Base-by-base conservation (phyloP, 495 filamentous ascomycete genomes). In the Oidiodendron maius region DNA sequence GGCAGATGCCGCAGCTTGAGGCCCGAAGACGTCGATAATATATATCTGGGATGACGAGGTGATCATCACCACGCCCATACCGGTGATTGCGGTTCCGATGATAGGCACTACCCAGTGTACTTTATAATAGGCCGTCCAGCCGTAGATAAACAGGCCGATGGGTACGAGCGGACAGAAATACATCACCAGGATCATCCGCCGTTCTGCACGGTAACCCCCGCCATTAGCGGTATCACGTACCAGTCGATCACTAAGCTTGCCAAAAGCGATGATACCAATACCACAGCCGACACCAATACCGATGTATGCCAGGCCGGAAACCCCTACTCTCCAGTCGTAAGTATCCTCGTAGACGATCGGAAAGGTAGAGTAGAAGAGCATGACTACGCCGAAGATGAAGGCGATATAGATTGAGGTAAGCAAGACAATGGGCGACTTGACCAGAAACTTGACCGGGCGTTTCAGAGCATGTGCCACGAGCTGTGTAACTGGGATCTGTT, bases 41-140 rank as follows among this genome's bases (percentile, higher is more conserved):
- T 83, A 83, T 0, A 73, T 75, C 48, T 71, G 69, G 2, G 71
- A 55, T 1, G 67, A 26, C 44, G 45, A 38, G 20, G 39, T 44
- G 21, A 85, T 73, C 16, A 81, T 61, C 1, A 87, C 78, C 70
- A 69, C 74, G 10, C 83, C 83, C 11, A 69, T 61, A 6, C 66
- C 64, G 46, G 86, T 82, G 13, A 88, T 51, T 2, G 62, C 60
- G 6, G 77, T 76, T 2, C 86, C 86, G 48, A 89, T 77, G 54
- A 87, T 84, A 0, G 86, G 86, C 35, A 72, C 76, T 39, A 89
- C 83, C 86, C 85, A 91, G 59, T 85, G 82, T 2, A 64, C 62
- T 34, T 73, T 69, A 21, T 63, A 68, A 61, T 89, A 71, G 0
- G 80, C 82, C 0, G 75, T 71, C 84, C 84, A 89, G 41, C 81